Base-by-base conservation (phyloP, 495 filamentous ascomycete species). In the Neurospora sp. region DNA sequence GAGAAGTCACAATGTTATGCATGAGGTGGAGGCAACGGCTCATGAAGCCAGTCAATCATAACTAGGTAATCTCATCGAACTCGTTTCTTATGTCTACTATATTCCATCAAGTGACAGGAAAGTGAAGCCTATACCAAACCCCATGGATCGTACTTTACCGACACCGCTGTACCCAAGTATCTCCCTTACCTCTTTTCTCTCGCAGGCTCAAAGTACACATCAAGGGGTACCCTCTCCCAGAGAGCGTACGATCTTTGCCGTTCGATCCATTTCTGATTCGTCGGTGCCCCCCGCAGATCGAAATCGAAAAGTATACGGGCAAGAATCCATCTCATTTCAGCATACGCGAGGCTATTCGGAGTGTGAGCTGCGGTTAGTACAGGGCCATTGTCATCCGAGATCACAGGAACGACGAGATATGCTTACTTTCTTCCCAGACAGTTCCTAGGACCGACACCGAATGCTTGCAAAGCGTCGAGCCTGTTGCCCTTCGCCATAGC, bases 281-380 rank as follows among this genome's bases (percentile, higher is more conserved):
- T 76, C 1, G 77, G 72, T 7, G 70, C 73, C 1, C 79, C 73
- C 73, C 77, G 71, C 71, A 83, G 72, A 59, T 83, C 82, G 70
- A 83, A 84, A n/a, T 81, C 74, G 39, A 74, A 82, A 14, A 84
- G 73, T 44, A 84, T 75, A 39, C 78, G 77, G 27, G 82, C 80
- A 17, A 84, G 72, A 42, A 83, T 81, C n/a, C 83, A 73, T 10
- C 83, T 81, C 81, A 84, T 82, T 70, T 84, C 83, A 42, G 78
- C 75, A 68, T 80, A 81, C 0, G 81, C 80, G 38, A 84, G 79
- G 41, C 81, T 83, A 44, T 53, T 17, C 22, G 7, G 39, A 6
- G 42, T 68, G 44, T 2, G 40, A 68, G 17, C 8, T 39, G 38
- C 31, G 35, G 22, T n/a, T 70, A 65, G 53, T 37, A 31, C 27